Conservation (phyloP, 2,329 filamentous ascomycete genomes). For the Aspergillus neotritici region DNA sequence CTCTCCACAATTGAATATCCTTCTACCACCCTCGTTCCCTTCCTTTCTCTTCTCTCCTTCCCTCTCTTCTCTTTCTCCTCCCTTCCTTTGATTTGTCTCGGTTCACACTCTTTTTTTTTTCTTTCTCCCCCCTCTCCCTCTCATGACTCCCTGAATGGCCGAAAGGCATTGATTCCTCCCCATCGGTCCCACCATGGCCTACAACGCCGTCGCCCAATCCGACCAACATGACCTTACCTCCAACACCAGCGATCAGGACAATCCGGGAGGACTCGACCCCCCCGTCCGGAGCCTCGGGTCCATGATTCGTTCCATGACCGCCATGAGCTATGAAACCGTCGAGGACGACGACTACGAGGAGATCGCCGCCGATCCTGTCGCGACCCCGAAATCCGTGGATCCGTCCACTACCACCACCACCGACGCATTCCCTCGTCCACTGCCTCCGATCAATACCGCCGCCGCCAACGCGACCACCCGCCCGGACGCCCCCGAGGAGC, state of each 20-base stretch:
- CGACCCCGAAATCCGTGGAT: conserved; percentile 19
- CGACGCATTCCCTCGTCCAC: conserved; percentile 12
- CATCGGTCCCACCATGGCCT: conserved; percentile 32
- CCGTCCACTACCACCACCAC: not conserved
- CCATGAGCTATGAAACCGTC: conserved; percentile 41
- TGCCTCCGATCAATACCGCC: conserved; percentile 24
- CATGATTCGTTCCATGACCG: conserved; percentile 35
- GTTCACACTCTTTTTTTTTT: conserved; percentile 2
- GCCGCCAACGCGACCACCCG: conserved; percentile 8
- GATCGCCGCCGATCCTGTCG: conserved; percentile 22
- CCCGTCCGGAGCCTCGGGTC: conserved; percentile 24
- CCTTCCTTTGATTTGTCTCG: not conserved
- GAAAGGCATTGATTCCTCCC: conserved; percentile 1
- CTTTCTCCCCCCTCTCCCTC: not conserved
- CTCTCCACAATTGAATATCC: too few species aligned
- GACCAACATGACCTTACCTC: conserved; percentile 35
- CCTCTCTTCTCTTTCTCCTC: not conserved
- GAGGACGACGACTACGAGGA: conserved; percentile 45
- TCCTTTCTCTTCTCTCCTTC: too few species aligned
- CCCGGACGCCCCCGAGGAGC: conserved; percentile 22
- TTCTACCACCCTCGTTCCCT: too few species aligned
- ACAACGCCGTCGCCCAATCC: conserved; percentile 40
- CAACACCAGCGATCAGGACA: conserved; percentile 32
- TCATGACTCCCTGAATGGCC: conserved; percentile 10
- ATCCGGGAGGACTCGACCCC: conserved; percentile 21